Conservation (phyloP, 2,329 filamentous ascomycete species). For the Aspergillus piperis region DNA sequence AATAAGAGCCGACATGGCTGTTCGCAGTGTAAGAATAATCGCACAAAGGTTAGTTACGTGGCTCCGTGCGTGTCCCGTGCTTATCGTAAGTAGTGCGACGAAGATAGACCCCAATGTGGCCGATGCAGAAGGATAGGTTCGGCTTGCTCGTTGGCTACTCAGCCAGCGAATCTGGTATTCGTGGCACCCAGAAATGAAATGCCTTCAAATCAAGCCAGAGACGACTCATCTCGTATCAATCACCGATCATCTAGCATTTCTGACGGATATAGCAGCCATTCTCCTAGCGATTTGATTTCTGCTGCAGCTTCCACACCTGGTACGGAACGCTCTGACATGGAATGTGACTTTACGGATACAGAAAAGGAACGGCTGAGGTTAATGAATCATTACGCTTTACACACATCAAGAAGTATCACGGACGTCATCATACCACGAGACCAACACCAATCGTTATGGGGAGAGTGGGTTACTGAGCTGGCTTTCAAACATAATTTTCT, state of each 20-base stretch:
- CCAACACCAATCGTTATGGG: not conserved
- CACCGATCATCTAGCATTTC: not conserved
- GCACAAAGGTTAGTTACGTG: constrained; percentile 1
- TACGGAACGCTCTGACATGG: not conserved
- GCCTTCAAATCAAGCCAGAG: no score
- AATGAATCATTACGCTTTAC: constrained; percentile 1
- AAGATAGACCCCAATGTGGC: not conserved
- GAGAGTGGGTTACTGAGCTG: not conserved
- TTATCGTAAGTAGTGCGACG: not conserved
- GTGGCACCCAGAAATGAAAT: not conserved
- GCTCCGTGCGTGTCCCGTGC: not conserved
- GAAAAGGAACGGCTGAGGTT: not conserved
- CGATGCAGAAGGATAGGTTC: not conserved
- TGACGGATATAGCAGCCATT: not conserved
- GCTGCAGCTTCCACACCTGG: not conserved
- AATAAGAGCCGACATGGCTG: constrained; percentile 5
- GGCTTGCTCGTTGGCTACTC: not conserved
- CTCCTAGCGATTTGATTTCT: not conserved
- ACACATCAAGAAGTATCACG: not conserved
- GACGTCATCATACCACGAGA: not conserved
- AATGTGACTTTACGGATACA: not conserved
- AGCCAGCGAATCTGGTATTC: not conserved
- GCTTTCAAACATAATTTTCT: not conserved
- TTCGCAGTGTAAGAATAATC: not conserved
- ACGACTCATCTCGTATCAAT: not conserved